Evolutionary conservation across 129 eudicot genomes (phyloP).

Genomic region (Artemisia annua): DNA sequence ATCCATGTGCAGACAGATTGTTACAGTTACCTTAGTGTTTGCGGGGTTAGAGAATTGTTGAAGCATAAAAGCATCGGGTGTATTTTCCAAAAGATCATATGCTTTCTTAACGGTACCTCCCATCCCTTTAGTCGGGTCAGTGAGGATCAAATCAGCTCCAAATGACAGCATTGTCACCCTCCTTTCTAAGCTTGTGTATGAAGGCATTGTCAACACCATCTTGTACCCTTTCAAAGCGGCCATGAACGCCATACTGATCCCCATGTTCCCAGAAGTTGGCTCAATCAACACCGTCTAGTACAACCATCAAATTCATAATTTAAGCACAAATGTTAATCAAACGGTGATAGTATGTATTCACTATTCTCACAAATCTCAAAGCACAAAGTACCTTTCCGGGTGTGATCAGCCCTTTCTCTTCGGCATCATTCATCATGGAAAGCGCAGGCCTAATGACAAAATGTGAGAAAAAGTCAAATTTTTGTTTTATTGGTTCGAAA

Average conservation of each 20-base stretch:
- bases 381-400: conserved; percentile 70
- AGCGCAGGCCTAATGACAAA: conserved; percentile 62
- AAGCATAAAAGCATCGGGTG: conserved; percentile 93
- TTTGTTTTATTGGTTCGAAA: background rate
- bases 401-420: conserved; percentile 69
- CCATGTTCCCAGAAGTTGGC: conserved; percentile 99
- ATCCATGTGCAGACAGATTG: too few species aligned
- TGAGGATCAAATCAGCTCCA: conserved; percentile 88
- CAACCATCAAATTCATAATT: background rate
- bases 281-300: conserved; percentile 83
- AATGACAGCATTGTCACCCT: conserved; percentile 94
- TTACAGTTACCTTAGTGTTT: conserved; percentile 64
- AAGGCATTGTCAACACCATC: conserved; percentile 95
- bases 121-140: conserved; percentile 95
- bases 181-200: conserved; percentile 95
- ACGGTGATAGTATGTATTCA: background rate
- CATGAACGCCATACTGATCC: conserved; percentile 98
- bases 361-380: background rate
- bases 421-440: conserved; percentile 82
- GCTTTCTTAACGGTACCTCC: conserved; percentile 99
- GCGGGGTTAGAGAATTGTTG: conserved; percentile 95
- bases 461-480: background rate
- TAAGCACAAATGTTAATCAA: background rate
- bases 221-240: conserved; percentile 99
- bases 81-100: conserved; percentile 74